Percentiles rank a stretch among this genome's conserved stretches.
Evolutionary conservation across 1,139 yeast genomes (phyloP).

Genomic region (Eremothecium coryli): DNA sequence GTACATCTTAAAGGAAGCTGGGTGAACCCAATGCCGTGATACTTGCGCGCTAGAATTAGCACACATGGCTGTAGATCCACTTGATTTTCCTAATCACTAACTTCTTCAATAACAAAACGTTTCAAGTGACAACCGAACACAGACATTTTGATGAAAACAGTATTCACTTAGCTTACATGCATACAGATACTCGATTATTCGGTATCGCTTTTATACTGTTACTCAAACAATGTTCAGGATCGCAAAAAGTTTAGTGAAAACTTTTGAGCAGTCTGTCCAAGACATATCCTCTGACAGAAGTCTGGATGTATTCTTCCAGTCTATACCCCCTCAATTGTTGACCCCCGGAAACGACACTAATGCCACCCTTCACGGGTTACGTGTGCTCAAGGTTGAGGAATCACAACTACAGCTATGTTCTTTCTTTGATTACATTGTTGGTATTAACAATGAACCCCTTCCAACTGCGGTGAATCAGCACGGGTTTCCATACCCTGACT

Average conservation of each 20-base stretch:
- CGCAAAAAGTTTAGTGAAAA: constrained; percentile 73
- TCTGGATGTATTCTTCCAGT: constrained; percentile 47
- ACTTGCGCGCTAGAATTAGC: too few species aligned
- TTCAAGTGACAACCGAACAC: too few species aligned
- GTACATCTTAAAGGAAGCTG: too few species aligned
- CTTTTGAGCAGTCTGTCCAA: constrained; percentile 47
- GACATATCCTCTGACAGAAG: constrained; percentile 23
- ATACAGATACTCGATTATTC: too few species aligned
- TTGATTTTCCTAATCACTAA: too few species aligned
- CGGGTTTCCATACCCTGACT: constrained; percentile 33
- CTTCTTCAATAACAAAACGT: too few species aligned
- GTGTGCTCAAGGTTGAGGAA: constrained; percentile 43
- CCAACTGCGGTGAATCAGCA: constrained; percentile 39
- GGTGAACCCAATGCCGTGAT: too few species aligned
- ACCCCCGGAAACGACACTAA: constrained; percentile 16
- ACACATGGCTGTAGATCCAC: too few species aligned
- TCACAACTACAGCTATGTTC: constrained; percentile 54
- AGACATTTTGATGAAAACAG: too few species aligned
- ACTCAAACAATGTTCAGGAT: constrained; percentile 94
- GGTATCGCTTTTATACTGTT: too few species aligned
- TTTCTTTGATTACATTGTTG: constrained; percentile 78
- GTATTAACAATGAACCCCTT: constrained; percentile 65
- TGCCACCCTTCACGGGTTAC: constrained; percentile 40
- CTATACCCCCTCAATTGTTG: constrained; percentile 31
- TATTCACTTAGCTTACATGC: too few species aligned